Percentiles rank a stretch among this genome's conserved stretches.
These are phyloP conservation scores for Canavalia gladiata DNA, from an alignment of 306 rosid species.

Conservation along the genomic window DNA sequence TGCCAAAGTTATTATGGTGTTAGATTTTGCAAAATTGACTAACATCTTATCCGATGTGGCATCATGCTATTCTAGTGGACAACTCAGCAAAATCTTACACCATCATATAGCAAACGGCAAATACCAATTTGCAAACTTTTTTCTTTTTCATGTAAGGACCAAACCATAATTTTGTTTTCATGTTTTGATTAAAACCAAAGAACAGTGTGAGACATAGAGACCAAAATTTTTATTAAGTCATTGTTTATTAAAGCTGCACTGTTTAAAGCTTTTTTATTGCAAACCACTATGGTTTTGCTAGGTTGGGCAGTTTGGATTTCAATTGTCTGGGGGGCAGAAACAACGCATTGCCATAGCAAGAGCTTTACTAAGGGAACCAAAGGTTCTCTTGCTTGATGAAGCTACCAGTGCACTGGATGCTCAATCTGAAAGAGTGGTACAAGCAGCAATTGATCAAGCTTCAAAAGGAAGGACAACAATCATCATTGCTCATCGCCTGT, in stretches of 20 bases:
- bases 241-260: conserved; percentile 17
- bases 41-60: neutral
- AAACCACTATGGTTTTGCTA: conserved; percentile 47
- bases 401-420: conserved; percentile 89
- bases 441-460: conserved; percentile 86
- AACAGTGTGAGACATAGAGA: neutral
- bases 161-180: neutral
- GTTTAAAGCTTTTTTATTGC: conserved; percentile 37
- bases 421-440: conserved; percentile 84
- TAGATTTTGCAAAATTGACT: neutral
- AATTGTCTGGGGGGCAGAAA: conserved; percentile 93
- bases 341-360: conserved; percentile 89
- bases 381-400: conserved; percentile 88
- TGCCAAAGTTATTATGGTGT: neutral
- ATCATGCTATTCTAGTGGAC: neutral
- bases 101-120: neutral
- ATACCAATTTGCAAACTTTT: neutral
- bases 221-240: neutral
- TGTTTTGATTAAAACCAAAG: neutral
- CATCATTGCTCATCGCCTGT: conserved; percentile 79
- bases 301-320: conserved; percentile 91
- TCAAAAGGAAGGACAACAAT: conserved; percentile 89
- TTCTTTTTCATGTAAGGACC: neutral
- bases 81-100: neutral
- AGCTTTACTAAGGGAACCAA: conserved; percentile 87